These are phyloP conservation scores for Ceratocystis colombiana DNA, from an alignment of 2,329 filamentous ascomycete genomes.

Conservation along the genomic window DNA sequence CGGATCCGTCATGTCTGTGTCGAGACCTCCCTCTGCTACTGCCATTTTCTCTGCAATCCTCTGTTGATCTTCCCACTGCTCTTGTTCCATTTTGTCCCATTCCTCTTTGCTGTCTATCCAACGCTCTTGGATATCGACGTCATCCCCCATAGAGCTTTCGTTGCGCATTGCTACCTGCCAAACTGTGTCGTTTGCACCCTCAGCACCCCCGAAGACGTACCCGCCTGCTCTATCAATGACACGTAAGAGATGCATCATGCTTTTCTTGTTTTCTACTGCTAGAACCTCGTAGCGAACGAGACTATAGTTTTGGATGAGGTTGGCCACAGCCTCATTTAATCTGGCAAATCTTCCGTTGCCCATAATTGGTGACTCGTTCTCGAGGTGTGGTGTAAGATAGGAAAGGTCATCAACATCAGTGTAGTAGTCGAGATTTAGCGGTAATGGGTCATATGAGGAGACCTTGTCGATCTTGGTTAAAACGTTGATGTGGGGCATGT, in stretches of 20 bases:
- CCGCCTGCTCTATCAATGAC: conserved; percentile 87
- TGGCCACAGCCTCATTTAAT: conserved; percentile 76
- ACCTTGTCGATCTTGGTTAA: conserved; percentile 97
- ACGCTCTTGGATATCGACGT: conserved; percentile 83
- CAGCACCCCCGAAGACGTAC: conserved; percentile 81
- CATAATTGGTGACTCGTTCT: conserved; percentile 62
- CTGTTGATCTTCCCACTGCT: conserved; percentile 65
- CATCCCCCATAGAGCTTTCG: conserved; percentile 63
- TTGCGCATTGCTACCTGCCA: conserved; percentile 92
- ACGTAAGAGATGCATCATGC: conserved; percentile 84
- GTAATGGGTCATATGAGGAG: conserved; percentile 68
- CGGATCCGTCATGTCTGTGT: conserved; percentile 27
- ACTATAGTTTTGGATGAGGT: conserved; percentile 79
- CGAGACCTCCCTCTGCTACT: conserved; percentile 29
- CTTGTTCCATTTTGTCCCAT: conserved; percentile 69
- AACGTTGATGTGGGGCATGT: conserved; percentile 90
- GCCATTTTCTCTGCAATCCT: conserved; percentile 34
- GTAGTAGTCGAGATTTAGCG: conserved; percentile 94
- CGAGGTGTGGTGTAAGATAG: conserved; percentile 70
- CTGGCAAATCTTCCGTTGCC: conserved; percentile 67
- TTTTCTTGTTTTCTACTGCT: conserved; percentile 91
- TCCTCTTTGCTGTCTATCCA: conserved; percentile 89
- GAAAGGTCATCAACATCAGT: conserved; percentile 91
- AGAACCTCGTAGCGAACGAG: conserved; percentile 87
- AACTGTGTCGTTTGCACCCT: conserved; percentile 90